Conservation (phyloP, 2,329 filamentous ascomycete species). For the Raffaelea arxii region DNA sequence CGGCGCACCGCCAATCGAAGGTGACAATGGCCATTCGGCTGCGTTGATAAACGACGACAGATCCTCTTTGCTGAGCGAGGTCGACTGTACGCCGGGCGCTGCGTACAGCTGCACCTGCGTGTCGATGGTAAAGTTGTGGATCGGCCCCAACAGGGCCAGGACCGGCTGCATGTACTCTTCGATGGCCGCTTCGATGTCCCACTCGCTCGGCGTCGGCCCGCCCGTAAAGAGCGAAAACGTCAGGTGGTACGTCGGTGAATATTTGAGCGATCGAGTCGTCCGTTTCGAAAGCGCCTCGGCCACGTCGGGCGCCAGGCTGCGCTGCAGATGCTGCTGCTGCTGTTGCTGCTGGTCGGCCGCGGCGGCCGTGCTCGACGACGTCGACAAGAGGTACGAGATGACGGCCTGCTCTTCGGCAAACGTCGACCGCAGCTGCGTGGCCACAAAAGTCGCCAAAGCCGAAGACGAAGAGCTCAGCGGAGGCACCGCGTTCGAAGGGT, state of each 20-base stretch:
- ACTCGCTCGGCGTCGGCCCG: slow-evolving; percentile 66
- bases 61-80: slow-evolving; percentile 71
- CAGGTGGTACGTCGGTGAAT: slow-evolving; percentile 87
- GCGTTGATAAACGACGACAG: slow-evolving; percentile 94
- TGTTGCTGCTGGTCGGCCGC: neutral
- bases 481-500: slow-evolving; percentile 59
- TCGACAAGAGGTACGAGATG: slow-evolving; percentile 63
- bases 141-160: slow-evolving; percentile 65
- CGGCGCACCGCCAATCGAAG: slow-evolving; percentile 84
- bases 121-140: slow-evolving; percentile 93
- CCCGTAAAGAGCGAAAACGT: slow-evolving; percentile 93
- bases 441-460: slow-evolving; percentile 65
- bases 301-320: slow-evolving; percentile 38
- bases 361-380: slow-evolving; percentile 39
- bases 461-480: slow-evolving; percentile 61
- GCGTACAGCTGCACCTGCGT: slow-evolving; percentile 95
- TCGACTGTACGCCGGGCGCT: slow-evolving; percentile 49
- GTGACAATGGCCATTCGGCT: slow-evolving; percentile 92
- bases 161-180: slow-evolving; percentile 74
- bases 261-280: slow-evolving; percentile 78
- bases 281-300: slow-evolving; percentile 54
- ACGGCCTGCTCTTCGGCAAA: slow-evolving; percentile 86
- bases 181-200: slow-evolving; percentile 81
- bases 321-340: slow-evolving; percentile 25
- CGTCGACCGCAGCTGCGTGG: slow-evolving; percentile 63